phyloP scores from a whole-genome alignment of 2,329 filamentous ascomycete species.

The Alternaria tenuissima region DNA sequence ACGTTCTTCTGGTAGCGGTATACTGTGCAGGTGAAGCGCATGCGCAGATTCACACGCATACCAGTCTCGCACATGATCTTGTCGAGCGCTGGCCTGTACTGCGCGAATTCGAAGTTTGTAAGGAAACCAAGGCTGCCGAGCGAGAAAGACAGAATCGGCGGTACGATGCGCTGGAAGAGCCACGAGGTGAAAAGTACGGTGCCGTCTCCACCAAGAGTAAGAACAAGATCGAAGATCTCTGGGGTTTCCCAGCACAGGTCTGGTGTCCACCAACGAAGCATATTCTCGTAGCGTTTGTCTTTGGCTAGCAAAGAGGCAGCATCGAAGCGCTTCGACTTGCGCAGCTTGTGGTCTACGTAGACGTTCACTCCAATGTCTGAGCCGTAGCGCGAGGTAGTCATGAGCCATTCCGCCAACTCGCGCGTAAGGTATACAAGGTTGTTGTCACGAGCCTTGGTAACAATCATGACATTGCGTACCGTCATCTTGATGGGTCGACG shows the following conservation, averaged over 20 bases:
- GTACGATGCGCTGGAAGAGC: constrained; percentile 90
- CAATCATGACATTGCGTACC: constrained; percentile 95
- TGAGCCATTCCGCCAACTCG: constrained; percentile 86
- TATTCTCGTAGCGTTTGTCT: constrained; percentile 78
- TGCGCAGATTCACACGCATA: constrained; percentile 96
- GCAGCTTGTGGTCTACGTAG: constrained; percentile 96
- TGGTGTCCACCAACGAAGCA: constrained; percentile 95
- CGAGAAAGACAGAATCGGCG: constrained; percentile 84
- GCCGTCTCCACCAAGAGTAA: constrained; percentile 85
- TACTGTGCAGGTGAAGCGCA: constrained; percentile 98
- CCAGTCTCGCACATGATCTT: constrained; percentile 92
- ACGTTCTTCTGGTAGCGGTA: constrained; percentile 69
- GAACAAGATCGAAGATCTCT: constrained; percentile 93
- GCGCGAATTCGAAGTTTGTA: constrained; percentile 85
- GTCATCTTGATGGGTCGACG: constrained; percentile 89
- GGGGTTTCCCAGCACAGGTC: constrained; percentile 94
- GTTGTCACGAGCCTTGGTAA: constrained; percentile 97
- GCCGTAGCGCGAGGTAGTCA: constrained; percentile 88
- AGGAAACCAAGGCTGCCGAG: constrained; percentile 87
- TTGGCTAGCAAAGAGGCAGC: constrained; percentile 74
- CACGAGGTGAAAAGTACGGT: constrained; percentile 89
- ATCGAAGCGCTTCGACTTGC: constrained; percentile 87
- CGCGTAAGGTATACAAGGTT: constrained; percentile 87
- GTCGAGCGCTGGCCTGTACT: constrained; percentile 86
- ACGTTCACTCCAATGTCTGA: constrained; percentile 92